Evolutionary conservation across 2,329 filamentous ascomycete species (phyloP).

Genomic region (Colletotrichum chlorophyti): DNA sequence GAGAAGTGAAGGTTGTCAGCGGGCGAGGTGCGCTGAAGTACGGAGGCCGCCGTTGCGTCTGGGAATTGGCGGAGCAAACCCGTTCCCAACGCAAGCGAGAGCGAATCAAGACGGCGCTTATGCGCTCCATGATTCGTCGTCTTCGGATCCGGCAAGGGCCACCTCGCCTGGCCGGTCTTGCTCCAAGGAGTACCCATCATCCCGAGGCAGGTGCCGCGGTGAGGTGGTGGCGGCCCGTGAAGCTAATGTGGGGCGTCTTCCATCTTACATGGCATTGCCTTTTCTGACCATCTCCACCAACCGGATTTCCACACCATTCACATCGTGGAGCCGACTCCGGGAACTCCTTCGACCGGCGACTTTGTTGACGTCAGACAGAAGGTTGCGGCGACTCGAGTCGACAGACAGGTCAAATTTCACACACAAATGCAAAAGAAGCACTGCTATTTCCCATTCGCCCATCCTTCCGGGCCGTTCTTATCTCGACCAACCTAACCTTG

Average conservation of each 20-base stretch:
- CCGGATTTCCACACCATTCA: too few species aligned
- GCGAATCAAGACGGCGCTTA: background rate
- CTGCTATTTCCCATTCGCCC: background rate
- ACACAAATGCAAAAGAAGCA: background rate
- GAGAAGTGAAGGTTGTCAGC: background rate
- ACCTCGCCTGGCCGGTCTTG: conserved; percentile 1
- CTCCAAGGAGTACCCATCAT: conserved; percentile 14
- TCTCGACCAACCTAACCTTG: too few species aligned
- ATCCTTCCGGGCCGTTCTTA: background rate
- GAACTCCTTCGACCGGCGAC: conserved; percentile 6
- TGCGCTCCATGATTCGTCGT: conserved; percentile 15
- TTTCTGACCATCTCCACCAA: too few species aligned
- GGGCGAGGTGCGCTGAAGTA: background rate
- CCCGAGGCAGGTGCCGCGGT: conserved; percentile 6
- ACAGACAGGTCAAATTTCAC: background rate
- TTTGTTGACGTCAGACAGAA: conserved; percentile 24
- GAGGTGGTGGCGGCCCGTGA: conserved; percentile 9
- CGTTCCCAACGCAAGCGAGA: background rate
- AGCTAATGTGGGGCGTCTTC: conserved; percentile 1
- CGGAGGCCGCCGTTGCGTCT: background rate
- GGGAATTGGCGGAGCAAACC: conserved; percentile 6
- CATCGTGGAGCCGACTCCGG: conserved; percentile 2
- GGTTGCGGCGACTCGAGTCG: conserved; percentile 18
- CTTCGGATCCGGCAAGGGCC: conserved; percentile 13
- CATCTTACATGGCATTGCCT: background rate